These are phyloP conservation scores for Cucurbitaria berberidis DNA, from an alignment of 2,329 filamentous ascomycete genomes.

Conservation along the genomic window DNA sequence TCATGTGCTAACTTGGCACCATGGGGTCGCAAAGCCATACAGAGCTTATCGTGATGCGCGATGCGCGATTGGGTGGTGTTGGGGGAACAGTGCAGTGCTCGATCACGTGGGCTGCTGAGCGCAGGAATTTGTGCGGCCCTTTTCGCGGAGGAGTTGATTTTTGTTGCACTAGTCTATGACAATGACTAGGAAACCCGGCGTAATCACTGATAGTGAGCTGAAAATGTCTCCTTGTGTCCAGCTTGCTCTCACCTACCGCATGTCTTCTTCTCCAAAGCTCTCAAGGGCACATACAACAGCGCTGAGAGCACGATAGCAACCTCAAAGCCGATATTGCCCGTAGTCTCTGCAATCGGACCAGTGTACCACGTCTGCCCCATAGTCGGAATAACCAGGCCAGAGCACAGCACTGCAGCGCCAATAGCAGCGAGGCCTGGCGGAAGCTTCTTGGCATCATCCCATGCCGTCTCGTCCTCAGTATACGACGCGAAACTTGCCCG, in stretches of 20 bases:
- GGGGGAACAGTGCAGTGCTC: neutral
- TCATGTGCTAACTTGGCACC: neutral
- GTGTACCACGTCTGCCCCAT: constrained; percentile 68
- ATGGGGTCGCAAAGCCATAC: neutral
- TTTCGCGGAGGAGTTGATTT: neutral
- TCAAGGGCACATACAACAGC: constrained; percentile 54
- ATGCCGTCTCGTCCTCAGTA: constrained; percentile 48
- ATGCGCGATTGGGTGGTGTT: neutral
- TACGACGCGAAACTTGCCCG: constrained; percentile 37
- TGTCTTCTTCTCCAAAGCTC: constrained; percentile 47
- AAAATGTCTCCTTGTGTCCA: neutral
- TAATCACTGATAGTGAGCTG: neutral
- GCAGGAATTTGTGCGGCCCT: neutral
- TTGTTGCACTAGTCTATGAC: neutral
- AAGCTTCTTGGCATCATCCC: constrained; percentile 49
- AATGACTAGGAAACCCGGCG: neutral
- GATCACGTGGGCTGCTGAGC: neutral
- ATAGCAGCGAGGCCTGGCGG: constrained; percentile 52
- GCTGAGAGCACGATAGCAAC: constrained; percentile 61
- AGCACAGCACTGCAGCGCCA: constrained; percentile 46
- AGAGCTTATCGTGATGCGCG: too few species aligned
- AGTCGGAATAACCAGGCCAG: constrained; percentile 61
- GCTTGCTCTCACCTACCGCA: constrained; percentile 20
- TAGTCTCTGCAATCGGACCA: constrained; percentile 64
- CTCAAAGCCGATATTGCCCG: constrained; percentile 71